Base-by-base conservation (phyloP, 2,329 filamentous ascomycete genomes). In the Monilinia fructicola region DNA sequence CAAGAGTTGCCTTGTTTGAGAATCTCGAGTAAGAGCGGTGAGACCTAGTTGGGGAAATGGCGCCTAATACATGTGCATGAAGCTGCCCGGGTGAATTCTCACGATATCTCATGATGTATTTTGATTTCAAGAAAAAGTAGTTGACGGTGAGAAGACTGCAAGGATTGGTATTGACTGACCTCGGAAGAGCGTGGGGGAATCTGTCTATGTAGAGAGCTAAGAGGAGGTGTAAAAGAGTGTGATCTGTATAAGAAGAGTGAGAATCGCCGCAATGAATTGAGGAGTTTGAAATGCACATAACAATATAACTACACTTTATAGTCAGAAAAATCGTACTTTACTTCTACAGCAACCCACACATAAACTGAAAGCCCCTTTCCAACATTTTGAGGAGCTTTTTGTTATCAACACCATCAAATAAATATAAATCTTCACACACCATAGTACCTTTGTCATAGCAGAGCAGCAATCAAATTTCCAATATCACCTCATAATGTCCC, bases 11-110 rank as follows among this genome's bases (percentile, higher is more conserved):
- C 44, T 50, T 38, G 58, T 50, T 50, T 50, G 28, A 26, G 28
- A 26, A 50, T 18, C 35, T 61, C 44, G 26, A 50, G n/a, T 60
- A 50, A n/a, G 58, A 61, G 58, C 58, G 58, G 58, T 61, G 58
- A 61, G 31, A 14, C 44, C 58, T 61, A n/a, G 31, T 50, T 9
- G 38, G 58, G 31, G 50, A 38, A 61, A n/a, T 7, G n/a, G 46
- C 50, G 28, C 46, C 58, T 61, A 61, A 61, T 52, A 52, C 44
- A 50, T 60, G 44, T 61, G 58, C 44, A 50, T 61, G 5, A 16
- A 50, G 44, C 14, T 61, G 10, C 35, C 58, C 58, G 58, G 58
- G 58, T 50, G 31, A 52, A 50, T 38, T 40, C 58, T 61, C 44
- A 61, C 58, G 44, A 61, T 61, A 61, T 61, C 31, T 61, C 44